phyloP scores from a whole-genome alignment of 2,329 filamentous ascomycete species.

The Fusarium sp. region DNA sequence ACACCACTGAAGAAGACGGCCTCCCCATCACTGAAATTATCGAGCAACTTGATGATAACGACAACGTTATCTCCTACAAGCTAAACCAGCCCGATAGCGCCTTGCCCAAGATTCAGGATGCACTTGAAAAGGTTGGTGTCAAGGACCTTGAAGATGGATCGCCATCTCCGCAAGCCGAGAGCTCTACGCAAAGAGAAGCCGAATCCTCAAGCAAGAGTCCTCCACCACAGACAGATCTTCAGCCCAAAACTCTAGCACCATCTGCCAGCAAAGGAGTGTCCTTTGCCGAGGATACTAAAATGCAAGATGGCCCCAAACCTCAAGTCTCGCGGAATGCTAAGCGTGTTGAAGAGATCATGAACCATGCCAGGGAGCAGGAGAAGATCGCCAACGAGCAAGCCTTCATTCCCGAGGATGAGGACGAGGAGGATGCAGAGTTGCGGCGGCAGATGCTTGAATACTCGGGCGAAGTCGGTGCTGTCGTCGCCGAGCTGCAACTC shows the following conservation, averaged over 20 bases:
- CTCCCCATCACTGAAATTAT: conserved; percentile 89
- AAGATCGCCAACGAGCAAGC: conserved; percentile 53
- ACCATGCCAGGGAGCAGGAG: conserved; percentile 64
- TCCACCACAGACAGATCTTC: neutral
- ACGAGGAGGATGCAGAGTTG: conserved; percentile 79
- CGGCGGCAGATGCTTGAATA: conserved; percentile 92
- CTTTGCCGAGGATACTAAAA: conserved; percentile 69
- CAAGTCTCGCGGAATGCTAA: conserved; percentile 54
- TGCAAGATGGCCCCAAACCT: conserved; percentile 50
- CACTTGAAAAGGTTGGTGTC: conserved; percentile 79
- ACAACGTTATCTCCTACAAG: conserved; percentile 77
- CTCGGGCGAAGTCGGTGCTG: conserved; percentile 86
- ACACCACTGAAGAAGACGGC: conserved; percentile 71
- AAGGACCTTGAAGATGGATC: conserved; percentile 52
- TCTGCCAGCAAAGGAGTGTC: conserved; percentile 66
- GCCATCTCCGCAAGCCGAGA: conserved; percentile 13
- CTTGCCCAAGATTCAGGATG: conserved; percentile 73
- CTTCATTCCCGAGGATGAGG: conserved; percentile 77
- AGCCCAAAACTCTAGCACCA: conserved; percentile 14
- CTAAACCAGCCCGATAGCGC: conserved; percentile 73
- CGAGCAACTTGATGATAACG: conserved; percentile 91
- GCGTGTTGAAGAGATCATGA: conserved; percentile 65
- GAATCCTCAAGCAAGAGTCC: conserved; percentile 3
- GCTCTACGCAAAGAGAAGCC: conserved; percentile 3
- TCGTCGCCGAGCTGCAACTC: conserved; percentile 90